phyloP scores from a whole-genome alignment of 176 grass and related monocot genomes.

The Carex cristatella region DNA sequence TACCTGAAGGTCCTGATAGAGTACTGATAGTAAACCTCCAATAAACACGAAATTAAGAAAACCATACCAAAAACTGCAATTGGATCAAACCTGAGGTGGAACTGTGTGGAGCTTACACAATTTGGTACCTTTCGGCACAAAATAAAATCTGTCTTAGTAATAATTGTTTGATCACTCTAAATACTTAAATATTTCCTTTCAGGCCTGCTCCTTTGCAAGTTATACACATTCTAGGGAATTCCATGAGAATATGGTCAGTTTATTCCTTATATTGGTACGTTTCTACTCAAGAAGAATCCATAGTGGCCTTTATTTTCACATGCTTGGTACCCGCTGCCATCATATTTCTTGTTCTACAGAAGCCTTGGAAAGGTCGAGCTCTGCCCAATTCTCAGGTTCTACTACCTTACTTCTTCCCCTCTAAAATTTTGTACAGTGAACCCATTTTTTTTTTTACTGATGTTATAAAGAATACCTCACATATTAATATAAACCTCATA shows the following conservation, averaged over 20 bases:
- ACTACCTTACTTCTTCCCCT: conserved; percentile 16
- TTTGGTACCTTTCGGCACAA: not conserved
- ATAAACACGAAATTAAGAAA: not conserved
- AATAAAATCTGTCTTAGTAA: not conserved
- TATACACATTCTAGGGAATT: conserved; percentile 76
- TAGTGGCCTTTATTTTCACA: conserved; percentile 91
- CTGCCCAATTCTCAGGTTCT: conserved; percentile 89
- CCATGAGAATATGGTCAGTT: conserved; percentile 87
- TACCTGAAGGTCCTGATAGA: not conserved
- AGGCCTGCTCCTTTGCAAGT: conserved; percentile 78
- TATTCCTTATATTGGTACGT: conserved; percentile 44
- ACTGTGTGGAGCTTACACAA: not conserved
- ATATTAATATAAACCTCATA: not conserved
- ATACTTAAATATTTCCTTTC: not conserved
- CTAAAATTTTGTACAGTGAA: conserved; percentile 12
- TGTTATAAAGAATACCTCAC: not conserved
- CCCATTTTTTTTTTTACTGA: not conserved
- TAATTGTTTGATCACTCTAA: not conserved
- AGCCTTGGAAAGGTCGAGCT: conserved; percentile 87
- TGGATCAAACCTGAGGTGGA: not conserved
- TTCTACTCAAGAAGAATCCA: conserved; percentile 32
- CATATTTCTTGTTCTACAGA: conserved; percentile 78
- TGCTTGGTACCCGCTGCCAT: conserved; percentile 78
- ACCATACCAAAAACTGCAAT: not conserved
- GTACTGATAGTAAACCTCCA: not conserved